Evolutionary conservation across 108 stramenopile species (phyloP).

Genomic region (Cylindrotheca closterium): DNA sequence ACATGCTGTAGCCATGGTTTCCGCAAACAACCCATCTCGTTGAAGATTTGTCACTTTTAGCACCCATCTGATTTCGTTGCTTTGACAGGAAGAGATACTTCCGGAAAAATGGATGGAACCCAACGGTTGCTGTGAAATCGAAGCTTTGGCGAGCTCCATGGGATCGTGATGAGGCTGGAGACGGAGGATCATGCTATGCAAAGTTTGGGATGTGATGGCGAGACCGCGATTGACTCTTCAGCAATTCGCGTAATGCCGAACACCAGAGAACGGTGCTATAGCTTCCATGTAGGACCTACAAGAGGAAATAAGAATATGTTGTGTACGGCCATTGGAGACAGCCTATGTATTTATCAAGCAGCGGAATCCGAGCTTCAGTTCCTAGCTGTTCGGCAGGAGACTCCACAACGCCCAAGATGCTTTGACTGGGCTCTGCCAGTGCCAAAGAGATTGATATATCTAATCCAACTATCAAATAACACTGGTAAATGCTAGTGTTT

Average conservation of each 20-base stretch:
- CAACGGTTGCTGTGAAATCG: conserved; percentile 75
- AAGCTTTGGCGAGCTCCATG: conserved; percentile 43
- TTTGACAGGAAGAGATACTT: conserved; percentile 76
- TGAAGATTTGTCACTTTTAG: conserved; percentile 24
- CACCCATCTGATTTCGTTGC: conserved; percentile 48
- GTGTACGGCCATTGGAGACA: no score
- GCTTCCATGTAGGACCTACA: no score
- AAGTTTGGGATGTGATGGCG: conserved; percentile 66
- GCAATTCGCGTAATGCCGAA: no score
- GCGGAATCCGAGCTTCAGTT: no score
- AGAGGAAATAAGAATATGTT: no score
- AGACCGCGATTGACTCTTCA: conserved; percentile 84
- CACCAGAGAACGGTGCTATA: no score
- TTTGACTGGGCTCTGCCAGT: no score
- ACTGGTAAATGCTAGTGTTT: conserved; percentile 63
- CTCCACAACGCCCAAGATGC: no score
- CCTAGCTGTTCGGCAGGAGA: no score
- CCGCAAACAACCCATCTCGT: conserved; percentile 21
- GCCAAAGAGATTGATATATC: no score
- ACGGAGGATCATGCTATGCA: conserved; percentile 72
- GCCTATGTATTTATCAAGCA: no score
- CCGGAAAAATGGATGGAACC: conserved; percentile 51
- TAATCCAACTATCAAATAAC: no score
- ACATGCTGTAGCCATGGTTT: conserved; percentile 59
- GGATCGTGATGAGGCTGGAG: conserved; percentile 48